A percentile compares a stretch with the other conserved stretches of the same genome.
phyloP scores from a whole-genome alignment of 2,329 filamentous ascomycete species.

The Paecilomyces fulvus region DNA sequence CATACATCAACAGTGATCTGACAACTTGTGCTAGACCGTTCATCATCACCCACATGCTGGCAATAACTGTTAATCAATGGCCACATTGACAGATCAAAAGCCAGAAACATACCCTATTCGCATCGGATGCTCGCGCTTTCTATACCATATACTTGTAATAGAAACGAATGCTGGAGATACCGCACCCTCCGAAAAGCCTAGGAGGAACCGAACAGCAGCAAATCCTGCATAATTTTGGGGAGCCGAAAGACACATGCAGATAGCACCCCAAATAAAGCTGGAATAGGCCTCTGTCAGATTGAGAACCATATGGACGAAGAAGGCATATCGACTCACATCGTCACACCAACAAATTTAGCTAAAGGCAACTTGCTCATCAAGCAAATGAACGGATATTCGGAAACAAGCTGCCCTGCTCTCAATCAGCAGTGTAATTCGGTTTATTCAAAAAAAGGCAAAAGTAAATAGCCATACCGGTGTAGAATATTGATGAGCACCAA shows the following conservation, averaged over 20 bases:
- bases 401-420: slow-evolving; percentile 31
- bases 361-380: slow-evolving; percentile 43
- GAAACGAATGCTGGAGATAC: slow-evolving; percentile 41
- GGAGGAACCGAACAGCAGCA: slow-evolving; percentile 32
- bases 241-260: slow-evolving; percentile 40
- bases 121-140: slow-evolving; percentile 28
- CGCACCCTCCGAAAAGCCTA: slow-evolving; percentile 39
- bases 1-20: slow-evolving; percentile 43
- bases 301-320: not conserved
- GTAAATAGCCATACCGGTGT: slow-evolving; percentile 24
- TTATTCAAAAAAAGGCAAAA: too few species aligned
- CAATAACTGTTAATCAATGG: not conserved
- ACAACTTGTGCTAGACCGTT: slow-evolving; percentile 41
- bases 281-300: not conserved
- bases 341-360: slow-evolving; percentile 43
- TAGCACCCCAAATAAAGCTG: slow-evolving; percentile 36
- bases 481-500: slow-evolving; percentile 34
- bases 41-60: slow-evolving; percentile 36
- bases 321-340: slow-evolving; percentile 27
- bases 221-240: slow-evolving; percentile 33
- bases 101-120: slow-evolving; percentile 16
- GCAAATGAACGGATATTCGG: slow-evolving; percentile 45
- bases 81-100: not conserved
- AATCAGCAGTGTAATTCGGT: not conserved
- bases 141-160: slow-evolving; percentile 38